Conservation (phyloP, 768 basidiomycete species). For the Sporobolomyces phaffii region DNA sequence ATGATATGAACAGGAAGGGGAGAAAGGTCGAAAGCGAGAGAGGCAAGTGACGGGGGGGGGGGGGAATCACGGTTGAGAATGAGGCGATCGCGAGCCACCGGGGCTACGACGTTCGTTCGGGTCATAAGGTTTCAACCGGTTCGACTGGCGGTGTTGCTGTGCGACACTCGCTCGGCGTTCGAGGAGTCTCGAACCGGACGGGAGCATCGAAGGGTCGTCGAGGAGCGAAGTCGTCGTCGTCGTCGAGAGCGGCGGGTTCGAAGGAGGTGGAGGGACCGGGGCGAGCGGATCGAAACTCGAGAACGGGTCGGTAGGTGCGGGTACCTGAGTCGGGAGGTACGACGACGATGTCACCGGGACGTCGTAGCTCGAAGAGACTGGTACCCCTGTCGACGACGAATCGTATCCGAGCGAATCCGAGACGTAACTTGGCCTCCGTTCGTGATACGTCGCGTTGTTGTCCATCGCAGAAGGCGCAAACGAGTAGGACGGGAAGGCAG, state of each 20-base stretch:
- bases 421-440: background rate
- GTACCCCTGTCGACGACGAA: background rate
- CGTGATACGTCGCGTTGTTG: background rate
- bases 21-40: background rate
- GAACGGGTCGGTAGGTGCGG: background rate
- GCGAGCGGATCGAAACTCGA: slow-evolving; percentile 5
- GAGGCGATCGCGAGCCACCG: background rate
- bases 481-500: background rate
- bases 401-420: background rate
- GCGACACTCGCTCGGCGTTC: background rate
- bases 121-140: slow-evolving; percentile 7
- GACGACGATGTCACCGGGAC: background rate
- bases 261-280: background rate
- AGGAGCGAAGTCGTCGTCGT: background rate
- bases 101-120: slow-evolving; percentile 4
- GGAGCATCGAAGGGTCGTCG: background rate
- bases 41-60: background rate
- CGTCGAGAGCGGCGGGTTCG: background rate
- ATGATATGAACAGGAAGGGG: background rate
- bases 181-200: background rate
- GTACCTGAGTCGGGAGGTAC: background rate
- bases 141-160: background rate
- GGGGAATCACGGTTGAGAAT: background rate
- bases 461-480: background rate
- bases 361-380: background rate